Conservation (phyloP, 2,329 filamentous ascomycete genomes). For the Cladorrhinum sp. region DNA sequence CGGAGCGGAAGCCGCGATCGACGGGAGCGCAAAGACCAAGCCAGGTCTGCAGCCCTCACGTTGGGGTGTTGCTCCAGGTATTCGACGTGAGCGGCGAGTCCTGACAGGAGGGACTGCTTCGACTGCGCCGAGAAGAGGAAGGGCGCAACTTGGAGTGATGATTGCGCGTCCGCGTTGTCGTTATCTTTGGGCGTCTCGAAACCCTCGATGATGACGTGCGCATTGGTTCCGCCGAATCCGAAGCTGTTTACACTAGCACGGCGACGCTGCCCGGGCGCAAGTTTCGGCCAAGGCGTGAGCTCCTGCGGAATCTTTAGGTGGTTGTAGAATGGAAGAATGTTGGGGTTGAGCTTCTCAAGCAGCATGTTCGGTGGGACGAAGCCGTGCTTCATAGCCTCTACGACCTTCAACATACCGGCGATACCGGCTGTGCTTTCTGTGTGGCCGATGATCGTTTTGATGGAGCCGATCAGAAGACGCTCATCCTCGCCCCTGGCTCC, state of each 20-base stretch:
- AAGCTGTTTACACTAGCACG: constrained; percentile 44
- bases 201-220: constrained; percentile 26
- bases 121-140: neutral
- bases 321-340: neutral
- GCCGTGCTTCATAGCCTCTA: constrained; percentile 38
- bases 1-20: no score
- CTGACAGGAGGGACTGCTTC: no score
- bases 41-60: no score
- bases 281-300: constrained; percentile 13
- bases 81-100: no score
- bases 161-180: no score
- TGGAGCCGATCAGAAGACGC: constrained; percentile 38
- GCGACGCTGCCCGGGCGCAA: constrained; percentile 22
- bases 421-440: constrained; percentile 46
- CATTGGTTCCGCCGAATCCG: constrained; percentile 38
- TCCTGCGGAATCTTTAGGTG: neutral
- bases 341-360: neutral
- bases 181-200: no score
- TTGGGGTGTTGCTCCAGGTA: no score
- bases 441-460: constrained; percentile 45
- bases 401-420: constrained; percentile 42
- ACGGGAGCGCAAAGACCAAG: no score
- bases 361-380: constrained; percentile 30
- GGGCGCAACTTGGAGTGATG: no score
- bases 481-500: no score